Evolutionary conservation across 1,284 basidiomycete genomes (phyloP).

Genomic region (Coniferiporia weirii): DNA sequence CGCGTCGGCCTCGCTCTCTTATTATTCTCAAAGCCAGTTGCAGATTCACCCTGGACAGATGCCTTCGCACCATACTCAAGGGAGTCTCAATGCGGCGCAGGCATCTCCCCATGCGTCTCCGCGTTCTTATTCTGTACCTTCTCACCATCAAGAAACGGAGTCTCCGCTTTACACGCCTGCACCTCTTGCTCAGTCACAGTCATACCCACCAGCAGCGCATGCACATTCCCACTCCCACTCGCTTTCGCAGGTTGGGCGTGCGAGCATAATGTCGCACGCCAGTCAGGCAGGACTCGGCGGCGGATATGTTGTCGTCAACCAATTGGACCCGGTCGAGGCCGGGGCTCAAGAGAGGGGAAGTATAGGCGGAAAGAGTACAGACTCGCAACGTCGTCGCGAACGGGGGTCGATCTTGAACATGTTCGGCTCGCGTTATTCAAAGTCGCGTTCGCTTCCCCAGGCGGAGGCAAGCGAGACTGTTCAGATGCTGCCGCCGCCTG

Average conservation of each 20-base stretch:
- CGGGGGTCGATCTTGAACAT: background rate
- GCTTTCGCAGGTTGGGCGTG: constrained; percentile 24
- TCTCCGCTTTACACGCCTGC: background rate
- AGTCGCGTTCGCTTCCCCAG: background rate
- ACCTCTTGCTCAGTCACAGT: constrained; percentile 2
- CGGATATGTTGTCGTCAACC: constrained; percentile 12
- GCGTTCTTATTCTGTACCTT: background rate
- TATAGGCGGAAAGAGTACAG: background rate
- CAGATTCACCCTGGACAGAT: background rate
- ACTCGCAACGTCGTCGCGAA: background rate
- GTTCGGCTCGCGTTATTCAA: background rate
- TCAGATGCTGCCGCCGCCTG: background rate
- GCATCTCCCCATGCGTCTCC: background rate
- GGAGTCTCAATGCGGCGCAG: background rate
- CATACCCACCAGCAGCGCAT: constrained; percentile 24
- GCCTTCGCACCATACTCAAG: background rate
- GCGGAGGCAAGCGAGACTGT: too few relatives aligned
- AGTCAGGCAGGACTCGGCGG: constrained; percentile 4
- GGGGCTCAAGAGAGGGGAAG: background rate
- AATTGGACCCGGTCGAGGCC: background rate
- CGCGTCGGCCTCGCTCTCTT: constrained; percentile 4
- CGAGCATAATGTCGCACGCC: background rate
- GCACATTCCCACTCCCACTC: constrained; percentile 27
- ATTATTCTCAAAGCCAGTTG: background rate
- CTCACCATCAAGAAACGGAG: background rate